These are phyloP conservation scores for Pseudozyma pruni DNA, from an alignment of 1,284 basidiomycete species.

Conservation along the genomic window DNA sequence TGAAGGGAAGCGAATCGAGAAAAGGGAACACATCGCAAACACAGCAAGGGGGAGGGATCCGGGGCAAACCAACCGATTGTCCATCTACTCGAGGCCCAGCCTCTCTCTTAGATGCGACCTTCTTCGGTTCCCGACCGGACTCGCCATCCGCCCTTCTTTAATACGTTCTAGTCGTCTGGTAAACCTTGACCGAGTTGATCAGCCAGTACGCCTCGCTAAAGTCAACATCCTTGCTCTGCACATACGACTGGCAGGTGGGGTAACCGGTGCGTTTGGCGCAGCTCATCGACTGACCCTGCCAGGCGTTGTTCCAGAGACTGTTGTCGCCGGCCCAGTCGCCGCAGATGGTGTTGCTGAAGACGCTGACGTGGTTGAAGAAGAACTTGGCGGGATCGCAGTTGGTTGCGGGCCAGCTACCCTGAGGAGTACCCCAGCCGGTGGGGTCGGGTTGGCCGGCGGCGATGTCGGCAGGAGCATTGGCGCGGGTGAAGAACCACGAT, in stretches of 20 bases:
- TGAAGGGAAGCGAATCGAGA: not conserved
- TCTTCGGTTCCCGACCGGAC: conserved; percentile 16
- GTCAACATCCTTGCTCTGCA: conserved; percentile 35
- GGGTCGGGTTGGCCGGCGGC: conserved; percentile 66
- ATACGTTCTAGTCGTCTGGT: conserved; percentile 34
- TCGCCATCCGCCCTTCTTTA: conserved; percentile 13
- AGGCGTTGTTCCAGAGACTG: conserved; percentile 39
- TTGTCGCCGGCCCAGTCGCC: conserved; percentile 48
- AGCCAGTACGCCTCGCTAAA: conserved; percentile 51
- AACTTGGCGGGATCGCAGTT: conserved; percentile 71
- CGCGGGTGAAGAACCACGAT: conserved; percentile 73
- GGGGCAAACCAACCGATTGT: conserved; percentile 14
- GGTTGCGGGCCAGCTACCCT: conserved; percentile 71
- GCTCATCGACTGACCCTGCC: conserved; percentile 35
- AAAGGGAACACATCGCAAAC: not conserved
- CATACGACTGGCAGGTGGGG: conserved; percentile 36
- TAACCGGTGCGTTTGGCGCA: conserved; percentile 46
- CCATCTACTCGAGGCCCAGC: conserved; percentile 1
- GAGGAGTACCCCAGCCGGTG: conserved; percentile 70
- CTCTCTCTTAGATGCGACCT: not conserved
- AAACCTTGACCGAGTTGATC: conserved; percentile 53
- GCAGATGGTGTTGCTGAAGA: conserved; percentile 54
- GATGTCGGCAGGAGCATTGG: conserved; percentile 70
- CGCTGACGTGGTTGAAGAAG: conserved; percentile 54
- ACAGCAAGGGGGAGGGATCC: conserved; percentile 9